Conservation (phyloP, 202 grass and related monocot genomes). For the Setaria italica region DNA sequence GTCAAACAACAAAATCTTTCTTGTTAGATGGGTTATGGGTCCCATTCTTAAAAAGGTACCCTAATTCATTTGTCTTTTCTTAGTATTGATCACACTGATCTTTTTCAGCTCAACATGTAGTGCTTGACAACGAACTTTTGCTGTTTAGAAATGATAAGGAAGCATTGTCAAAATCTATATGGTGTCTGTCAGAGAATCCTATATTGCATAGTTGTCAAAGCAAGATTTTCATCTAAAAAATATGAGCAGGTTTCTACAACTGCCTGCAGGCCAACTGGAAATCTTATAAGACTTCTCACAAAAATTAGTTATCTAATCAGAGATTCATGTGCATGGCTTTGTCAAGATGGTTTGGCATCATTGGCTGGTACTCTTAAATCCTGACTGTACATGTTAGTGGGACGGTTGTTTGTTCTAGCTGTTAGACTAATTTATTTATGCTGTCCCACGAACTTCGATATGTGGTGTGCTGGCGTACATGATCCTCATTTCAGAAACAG, state of each 20-base stretch:
- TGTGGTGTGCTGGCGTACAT: not conserved
- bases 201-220: conserved; percentile 19
- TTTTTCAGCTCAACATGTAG: conserved; percentile 9
- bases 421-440: not conserved
- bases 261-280: not conserved
- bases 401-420: not conserved
- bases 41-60: not conserved
- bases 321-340: not conserved
- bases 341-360: conserved; percentile 14
- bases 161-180: not conserved
- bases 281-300: conserved; percentile 24
- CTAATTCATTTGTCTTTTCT: conserved; percentile 1
- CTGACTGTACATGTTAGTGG: not conserved
- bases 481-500: conserved; percentile 10
- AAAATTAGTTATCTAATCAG: not conserved
- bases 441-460: not conserved
- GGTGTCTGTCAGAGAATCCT: not conserved
- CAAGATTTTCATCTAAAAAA: not conserved
- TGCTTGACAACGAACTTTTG: not conserved
- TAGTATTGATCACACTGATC: not conserved
- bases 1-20: not conserved
- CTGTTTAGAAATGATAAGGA: not conserved
- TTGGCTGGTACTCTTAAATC: not conserved
- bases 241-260: not conserved
- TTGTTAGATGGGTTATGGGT: not conserved